Evolutionary conservation across 1,284 basidiomycete species (phyloP).

Genomic region (Trichosporon sp.): DNA sequence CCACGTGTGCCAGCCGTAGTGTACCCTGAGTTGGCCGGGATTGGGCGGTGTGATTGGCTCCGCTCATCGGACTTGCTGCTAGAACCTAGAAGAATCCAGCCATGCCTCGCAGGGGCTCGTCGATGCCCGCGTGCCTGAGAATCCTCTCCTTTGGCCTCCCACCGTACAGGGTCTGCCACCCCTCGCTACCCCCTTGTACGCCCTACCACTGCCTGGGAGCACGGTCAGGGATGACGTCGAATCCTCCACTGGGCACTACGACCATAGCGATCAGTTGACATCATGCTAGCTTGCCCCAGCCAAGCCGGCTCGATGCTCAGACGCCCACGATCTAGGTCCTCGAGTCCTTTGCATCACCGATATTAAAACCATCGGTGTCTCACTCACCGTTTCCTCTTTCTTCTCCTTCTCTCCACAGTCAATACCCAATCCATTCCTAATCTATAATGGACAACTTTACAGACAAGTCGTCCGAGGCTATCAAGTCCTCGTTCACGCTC

Average conservation of each 20-base stretch:
- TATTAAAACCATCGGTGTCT: not conserved
- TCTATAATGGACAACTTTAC: constrained; percentile 47
- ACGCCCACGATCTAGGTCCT: not conserved
- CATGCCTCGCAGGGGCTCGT: not conserved
- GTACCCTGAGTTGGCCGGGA: not conserved
- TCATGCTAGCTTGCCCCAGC: not conserved
- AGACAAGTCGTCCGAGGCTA: constrained; percentile 50
- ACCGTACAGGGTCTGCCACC: not conserved
- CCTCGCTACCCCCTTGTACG: too few species aligned
- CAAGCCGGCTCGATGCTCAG: too few species aligned
- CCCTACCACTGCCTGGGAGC: not conserved
- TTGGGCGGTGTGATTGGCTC: not conserved
- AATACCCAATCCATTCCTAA: constrained; percentile 3
- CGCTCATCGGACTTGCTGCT: not conserved
- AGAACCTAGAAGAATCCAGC: constrained; percentile 2
- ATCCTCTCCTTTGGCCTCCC: not conserved
- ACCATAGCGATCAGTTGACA: not conserved
- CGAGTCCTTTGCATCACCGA: not conserved
- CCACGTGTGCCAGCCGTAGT: not conserved
- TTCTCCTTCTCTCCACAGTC: not conserved
- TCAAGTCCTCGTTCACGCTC: constrained; percentile 53
- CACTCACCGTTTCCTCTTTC: not conserved
- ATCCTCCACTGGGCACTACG: not conserved
- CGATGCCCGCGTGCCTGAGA: not conserved
- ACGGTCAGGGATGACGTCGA: not conserved